Evolutionary conservation across 1,284 basidiomycete genomes (phyloP), one percentile per base, ranked within the genome.

Genomic region (Fomitopsis betulina): DNA sequence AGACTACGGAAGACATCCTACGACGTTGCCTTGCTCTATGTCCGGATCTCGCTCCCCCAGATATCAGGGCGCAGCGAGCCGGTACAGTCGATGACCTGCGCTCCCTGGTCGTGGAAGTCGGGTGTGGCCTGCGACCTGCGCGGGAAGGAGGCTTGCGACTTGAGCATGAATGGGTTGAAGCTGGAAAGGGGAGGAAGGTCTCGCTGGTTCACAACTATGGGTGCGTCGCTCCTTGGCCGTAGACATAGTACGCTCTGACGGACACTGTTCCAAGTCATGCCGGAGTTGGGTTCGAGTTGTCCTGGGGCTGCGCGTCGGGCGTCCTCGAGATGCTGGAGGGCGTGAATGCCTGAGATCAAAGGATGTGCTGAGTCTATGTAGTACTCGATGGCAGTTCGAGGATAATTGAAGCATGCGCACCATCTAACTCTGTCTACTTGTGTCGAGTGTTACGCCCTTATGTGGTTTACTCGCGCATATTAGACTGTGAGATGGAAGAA

Each of bases 41-140:
- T 60, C 87, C 89, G 0, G 86, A 91, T 58, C 77, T 93, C 13
- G 84, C 83, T 2, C 83, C 90, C 3, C 82, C 85, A 1, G 76
- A 79, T 53, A 70, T 83, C 27, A 75, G 81, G 3, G 73, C 72
- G 3, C 63, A 69, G 49, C 77, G 83, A 10, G 68, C 73, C 33
- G 81, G 85, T 1, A 84, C 79, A 0, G 68, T 86, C 3, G 83
- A 86, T 2, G 90, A 93, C 66, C 66, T 93, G 1, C 75, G 79
- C 51, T 72, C 81, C 0, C 73, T 87, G 30, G 76, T 89, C 30
- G 68, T 88, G n/a, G 87, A 87, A 60, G 81, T 84, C 58, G 88
- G 87, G 0, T 87, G 86, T 67, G 80, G 80, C 0, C 66, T 81
- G 56, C 70, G 80, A 15, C 81, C 80, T 5, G 75, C 72, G 3